A percentile compares a stretch with the other conserved stretches of the same genome.
These are phyloP conservation scores for Skeletonema tropicum DNA, from an alignment of 108 stramenopile genomes.

Conservation along the genomic window DNA sequence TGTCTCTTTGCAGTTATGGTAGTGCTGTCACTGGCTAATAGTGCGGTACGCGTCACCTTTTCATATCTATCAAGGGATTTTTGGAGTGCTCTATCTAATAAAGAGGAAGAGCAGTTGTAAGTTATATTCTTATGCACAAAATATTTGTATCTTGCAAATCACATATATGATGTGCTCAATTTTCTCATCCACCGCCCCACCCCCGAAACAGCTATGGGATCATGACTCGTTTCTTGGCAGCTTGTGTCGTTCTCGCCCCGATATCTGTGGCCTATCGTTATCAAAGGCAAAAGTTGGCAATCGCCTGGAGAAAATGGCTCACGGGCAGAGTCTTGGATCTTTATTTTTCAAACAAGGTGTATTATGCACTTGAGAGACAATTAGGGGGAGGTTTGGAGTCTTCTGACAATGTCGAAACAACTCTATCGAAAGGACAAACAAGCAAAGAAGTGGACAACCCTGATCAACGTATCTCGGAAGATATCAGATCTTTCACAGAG, in stretches of 20 bases:
- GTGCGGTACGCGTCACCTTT: constrained; percentile 75
- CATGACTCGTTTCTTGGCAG: constrained; percentile 54
- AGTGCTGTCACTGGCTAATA: constrained; percentile 67
- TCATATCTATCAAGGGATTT: constrained; percentile 82
- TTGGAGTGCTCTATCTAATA: constrained; percentile 69
- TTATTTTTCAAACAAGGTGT: constrained; percentile 63
- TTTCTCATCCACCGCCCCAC: background rate
- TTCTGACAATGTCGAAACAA: constrained; percentile 4
- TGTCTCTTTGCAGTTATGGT: constrained; percentile 56
- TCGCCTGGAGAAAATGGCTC: constrained; percentile 88
- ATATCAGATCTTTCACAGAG: constrained; percentile 72
- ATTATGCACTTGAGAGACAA: constrained; percentile 57
- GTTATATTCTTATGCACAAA: background rate
- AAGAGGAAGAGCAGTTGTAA: constrained; percentile 64
- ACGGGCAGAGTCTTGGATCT: constrained; percentile 63
- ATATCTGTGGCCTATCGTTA: constrained; percentile 81
- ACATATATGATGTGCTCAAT: background rate
- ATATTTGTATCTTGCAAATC: background rate
- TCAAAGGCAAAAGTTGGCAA: constrained; percentile 51
- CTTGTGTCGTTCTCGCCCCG: constrained; percentile 65
- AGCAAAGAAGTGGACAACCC: constrained; percentile 66
- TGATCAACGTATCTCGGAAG: constrained; percentile 81
- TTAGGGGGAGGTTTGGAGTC: background rate
- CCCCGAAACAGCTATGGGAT: constrained; percentile 28
- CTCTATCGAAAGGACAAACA: background rate